Conservation (phyloP, 495 filamentous ascomycete genomes). For the Neurospora sp. region DNA sequence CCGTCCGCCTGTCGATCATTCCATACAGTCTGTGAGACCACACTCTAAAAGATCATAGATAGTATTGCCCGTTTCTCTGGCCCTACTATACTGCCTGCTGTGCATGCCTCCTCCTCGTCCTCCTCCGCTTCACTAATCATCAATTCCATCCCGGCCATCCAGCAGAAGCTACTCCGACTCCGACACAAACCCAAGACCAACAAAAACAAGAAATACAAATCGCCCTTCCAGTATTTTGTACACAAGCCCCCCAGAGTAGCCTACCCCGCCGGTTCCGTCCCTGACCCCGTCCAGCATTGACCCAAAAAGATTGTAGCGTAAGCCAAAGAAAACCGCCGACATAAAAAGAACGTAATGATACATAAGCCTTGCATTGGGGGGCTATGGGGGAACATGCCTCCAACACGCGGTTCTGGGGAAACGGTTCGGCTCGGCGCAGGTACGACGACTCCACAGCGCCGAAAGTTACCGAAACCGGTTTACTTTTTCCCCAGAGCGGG, state of each 20-base stretch:
- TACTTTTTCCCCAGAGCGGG: neutral
- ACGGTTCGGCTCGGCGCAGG: neutral
- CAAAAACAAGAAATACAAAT: neutral
- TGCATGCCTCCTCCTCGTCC: neutral
- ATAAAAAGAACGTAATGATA: neutral
- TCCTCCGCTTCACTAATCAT: neutral
- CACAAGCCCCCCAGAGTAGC: neutral
- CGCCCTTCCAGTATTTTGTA: neutral
- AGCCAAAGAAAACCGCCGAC: neutral
- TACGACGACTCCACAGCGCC: neutral
- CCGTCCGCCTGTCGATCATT: neutral
- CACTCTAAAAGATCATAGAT: neutral
- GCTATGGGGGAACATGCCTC: neutral
- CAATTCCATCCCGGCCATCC: neutral
- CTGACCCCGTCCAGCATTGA: neutral
- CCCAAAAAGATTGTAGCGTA: neutral
- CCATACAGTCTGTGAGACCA: neutral
- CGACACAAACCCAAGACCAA: neutral
- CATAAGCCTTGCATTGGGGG: neutral
- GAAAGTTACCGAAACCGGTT: neutral
- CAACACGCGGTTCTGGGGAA: neutral
- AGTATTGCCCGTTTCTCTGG: neutral
- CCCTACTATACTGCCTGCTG: neutral
- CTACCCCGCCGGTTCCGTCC: neutral
- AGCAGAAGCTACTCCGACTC: neutral